Percentiles rank a stretch among this genome's conserved stretches.
phyloP scores from a whole-genome alignment of 1,284 basidiomycete genomes.

The Sanghuangporus baumii region DNA sequence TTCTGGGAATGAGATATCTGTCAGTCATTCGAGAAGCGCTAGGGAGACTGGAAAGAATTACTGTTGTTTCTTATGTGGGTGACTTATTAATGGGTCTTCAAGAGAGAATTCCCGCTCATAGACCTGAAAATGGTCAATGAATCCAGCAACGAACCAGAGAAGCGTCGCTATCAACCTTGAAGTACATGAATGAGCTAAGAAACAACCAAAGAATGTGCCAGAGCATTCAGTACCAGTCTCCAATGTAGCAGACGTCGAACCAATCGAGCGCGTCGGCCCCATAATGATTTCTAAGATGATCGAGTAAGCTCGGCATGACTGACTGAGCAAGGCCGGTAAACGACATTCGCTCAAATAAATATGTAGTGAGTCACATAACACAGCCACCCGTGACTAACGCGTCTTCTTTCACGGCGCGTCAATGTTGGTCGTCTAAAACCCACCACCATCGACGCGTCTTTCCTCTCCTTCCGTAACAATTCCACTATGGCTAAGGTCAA shows the following conservation, averaged over 20 bases:
- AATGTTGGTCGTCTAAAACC: neutral
- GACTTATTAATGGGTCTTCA: conserved; percentile 47
- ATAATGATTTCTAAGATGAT: conserved; percentile 22
- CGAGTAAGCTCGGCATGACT: conserved; percentile 9
- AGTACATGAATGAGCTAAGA: neutral
- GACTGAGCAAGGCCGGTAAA: conserved; percentile 16
- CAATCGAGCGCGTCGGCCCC: conserved; percentile 41
- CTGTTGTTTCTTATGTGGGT: conserved; percentile 48
- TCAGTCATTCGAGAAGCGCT: neutral
- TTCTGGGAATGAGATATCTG: conserved; percentile 29
- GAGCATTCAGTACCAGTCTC: conserved; percentile 34
- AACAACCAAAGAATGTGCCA: neutral
- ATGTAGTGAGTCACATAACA: neutral
- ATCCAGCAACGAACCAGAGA: conserved; percentile 15
- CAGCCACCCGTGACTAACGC: neutral
- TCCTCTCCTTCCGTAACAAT: neutral
- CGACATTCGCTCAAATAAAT: neutral
- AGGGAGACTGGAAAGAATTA: conserved; percentile 21
- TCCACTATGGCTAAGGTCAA: conserved; percentile 41
- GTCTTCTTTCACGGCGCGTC: neutral
- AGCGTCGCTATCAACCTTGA: conserved; percentile 37
- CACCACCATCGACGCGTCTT: neutral
- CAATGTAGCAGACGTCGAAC: conserved; percentile 32
- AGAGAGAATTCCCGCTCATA: conserved; percentile 49
- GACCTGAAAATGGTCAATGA: conserved; percentile 26